Percentiles rank a stretch among this genome's conserved stretches.
Evolutionary conservation across 306 rosid genomes (phyloP).

Genomic region (Alnus glutinosa): DNA sequence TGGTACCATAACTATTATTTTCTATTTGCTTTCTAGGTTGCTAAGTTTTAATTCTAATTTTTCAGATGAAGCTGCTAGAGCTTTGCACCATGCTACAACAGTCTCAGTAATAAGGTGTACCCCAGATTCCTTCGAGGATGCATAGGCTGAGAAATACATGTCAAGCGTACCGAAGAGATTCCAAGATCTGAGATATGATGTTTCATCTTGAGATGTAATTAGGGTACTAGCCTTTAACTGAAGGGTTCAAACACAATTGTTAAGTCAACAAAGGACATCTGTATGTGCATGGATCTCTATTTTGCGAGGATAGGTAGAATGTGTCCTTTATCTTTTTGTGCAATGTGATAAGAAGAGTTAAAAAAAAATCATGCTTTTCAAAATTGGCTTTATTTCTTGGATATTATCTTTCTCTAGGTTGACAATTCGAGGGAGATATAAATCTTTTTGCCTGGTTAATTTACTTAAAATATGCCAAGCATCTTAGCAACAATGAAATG

Average conservation of each 20-base stretch:
- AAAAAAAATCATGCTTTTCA: too few species aligned
- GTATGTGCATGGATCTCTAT: neutral
- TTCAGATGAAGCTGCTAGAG: slow-evolving; percentile 71
- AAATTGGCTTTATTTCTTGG: too few species aligned
- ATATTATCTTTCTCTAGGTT: too few species aligned
- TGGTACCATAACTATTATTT: neutral
- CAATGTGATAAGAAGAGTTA: too few species aligned
- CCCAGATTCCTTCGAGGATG: slow-evolving; percentile 60
- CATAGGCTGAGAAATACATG: slow-evolving; percentile 59
- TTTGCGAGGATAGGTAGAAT: neutral
- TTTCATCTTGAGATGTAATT: slow-evolving; percentile 36
- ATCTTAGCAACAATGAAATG: too few species aligned
- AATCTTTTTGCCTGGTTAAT: too few species aligned
- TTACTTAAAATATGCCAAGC: too few species aligned
- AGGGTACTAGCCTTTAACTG: slow-evolving; percentile 9
- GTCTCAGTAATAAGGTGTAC: slow-evolving; percentile 55
- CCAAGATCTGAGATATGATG: slow-evolving; percentile 65
- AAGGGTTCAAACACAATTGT: neutral
- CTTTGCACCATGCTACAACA: slow-evolving; percentile 76
- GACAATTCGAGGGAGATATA: too few species aligned
- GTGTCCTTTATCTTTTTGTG: too few species aligned
- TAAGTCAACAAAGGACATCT: neutral
- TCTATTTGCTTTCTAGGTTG: neutral
- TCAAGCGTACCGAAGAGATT: slow-evolving; percentile 70
- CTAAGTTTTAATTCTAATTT: slow-evolving; percentile 6